These are phyloP conservation scores for Termitomyces eurrhizus DNA, from an alignment of 768 basidiomycete genomes.

Conservation along the genomic window DNA sequence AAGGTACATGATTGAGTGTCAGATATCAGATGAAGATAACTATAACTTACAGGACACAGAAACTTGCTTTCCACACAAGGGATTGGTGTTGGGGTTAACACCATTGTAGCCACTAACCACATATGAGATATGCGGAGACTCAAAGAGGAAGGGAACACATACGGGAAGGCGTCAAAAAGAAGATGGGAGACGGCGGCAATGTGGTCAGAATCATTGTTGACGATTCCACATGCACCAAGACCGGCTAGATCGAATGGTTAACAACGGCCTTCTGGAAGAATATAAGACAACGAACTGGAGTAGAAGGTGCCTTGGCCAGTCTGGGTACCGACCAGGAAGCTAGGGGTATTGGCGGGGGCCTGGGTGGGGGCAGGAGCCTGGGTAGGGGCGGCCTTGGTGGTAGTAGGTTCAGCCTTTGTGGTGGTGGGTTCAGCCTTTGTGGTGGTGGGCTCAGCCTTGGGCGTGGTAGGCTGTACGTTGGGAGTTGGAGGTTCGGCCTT, in stretches of 20 bases:
- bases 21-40: not conserved
- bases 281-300: conserved; percentile 28
- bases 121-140: not conserved
- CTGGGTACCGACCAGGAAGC: conserved; percentile 46
- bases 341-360: conserved; percentile 21
- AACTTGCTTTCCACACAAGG: conserved; percentile 57
- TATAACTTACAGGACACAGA: conserved; percentile 43
- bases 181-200: conserved; percentile 56
- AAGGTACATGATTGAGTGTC: not conserved
- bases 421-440: not conserved
- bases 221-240: conserved; percentile 61
- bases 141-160: conserved; percentile 21
- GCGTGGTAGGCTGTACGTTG: conserved; percentile 12
- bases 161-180: conserved; percentile 62
- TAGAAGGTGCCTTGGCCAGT: conserved; percentile 58
- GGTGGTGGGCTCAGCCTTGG: conserved; percentile 14
- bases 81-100: conserved; percentile 71
- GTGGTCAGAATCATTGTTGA: conserved; percentile 44
- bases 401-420: conserved; percentile 13
- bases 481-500: conserved; percentile 5
- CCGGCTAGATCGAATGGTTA: conserved; percentile 36
- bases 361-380: not conserved
- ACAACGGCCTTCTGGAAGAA: not conserved
- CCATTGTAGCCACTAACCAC: conserved; percentile 47
- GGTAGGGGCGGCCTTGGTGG: conserved; percentile 5